Evolutionary conservation across 176 grass and related monocot genomes (phyloP), one percentile per base, ranked within the genome.

Genomic region (Zoysia pacifica): DNA sequence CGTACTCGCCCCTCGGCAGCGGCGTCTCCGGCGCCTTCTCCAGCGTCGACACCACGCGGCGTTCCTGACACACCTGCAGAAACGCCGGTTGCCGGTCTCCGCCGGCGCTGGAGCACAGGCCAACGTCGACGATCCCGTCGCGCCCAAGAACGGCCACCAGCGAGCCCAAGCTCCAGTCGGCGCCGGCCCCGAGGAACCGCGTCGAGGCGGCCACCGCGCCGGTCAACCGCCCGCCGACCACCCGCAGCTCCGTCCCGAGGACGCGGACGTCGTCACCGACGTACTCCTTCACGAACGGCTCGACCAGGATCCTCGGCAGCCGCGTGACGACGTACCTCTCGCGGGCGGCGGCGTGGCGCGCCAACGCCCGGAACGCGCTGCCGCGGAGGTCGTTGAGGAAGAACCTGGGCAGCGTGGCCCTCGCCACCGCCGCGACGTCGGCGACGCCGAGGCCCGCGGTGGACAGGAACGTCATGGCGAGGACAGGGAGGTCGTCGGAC

Each of bases 201-300:
- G 9, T 9, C 5, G 50, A 40, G 0, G 82, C 16, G 4, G 79
- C 12, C 2, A 58, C 73, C 42, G 69, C 35, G 20, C 89, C 89
- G 11, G 81, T 42, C 54, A 65, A 88, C 13, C 76, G 44, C 3
- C 37, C 54, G 41, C 55, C 70, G 37, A 61, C 65, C 65, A 83
- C 39, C 36, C 38, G 35, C n/a, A 90, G 60, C 70, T 92, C 89
- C 5, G 87, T 48, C 19, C 89, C 85, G 11, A 83, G 40, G 70
- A 90, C 82, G 28, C 67, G 72, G 76, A 64, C 75, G 55, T 81
- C 69, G 5, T 58, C 75, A 70, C 66, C 75, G 73, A 91, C 37
- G 69, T 83, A 88, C 65, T 86, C 87, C 48, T 41, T 87, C 2
- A 90, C 64, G 70, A 95, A 91, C 5, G 87, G 87, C 80, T 92